Evolutionary conservation across 306 rosid species (phyloP), one percentile per base, ranked within the genome.

Genomic region (Inga laurina): DNA sequence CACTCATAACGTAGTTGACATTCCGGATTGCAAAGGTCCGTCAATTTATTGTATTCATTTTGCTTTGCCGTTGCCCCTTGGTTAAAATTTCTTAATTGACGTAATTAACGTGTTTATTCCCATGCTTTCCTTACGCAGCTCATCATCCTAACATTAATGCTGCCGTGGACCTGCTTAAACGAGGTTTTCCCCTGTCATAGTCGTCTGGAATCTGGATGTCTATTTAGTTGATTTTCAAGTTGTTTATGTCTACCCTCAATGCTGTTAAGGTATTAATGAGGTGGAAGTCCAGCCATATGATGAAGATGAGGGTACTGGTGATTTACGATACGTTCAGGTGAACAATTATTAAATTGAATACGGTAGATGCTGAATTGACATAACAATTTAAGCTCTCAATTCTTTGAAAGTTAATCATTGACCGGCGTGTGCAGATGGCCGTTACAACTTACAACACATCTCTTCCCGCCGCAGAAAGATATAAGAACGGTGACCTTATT

Each of bases 141-240:
- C 97, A 96, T 88, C 99, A 93, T 91, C 99, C 99, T 24, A 93
- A 90, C 74, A 93, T 95, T 72, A 95, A 95, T 88, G 92, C 98
- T 35, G 90, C 96, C 0, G 97, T 92, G 80, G 93, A 91, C 88
- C 87, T 95, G 41, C 92, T 95, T 79, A 89, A 81, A 83, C 87
- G 56, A 85, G 99, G 99, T 95, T 15, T 76, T 4, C 35, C 18
- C 37, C 56, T 75, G 66, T 75, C 45, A 39, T 61, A 61, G 51
- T 78, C 80, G 18, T 44, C 46, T 44, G 32, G 37, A 39, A 18
- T 44, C 54, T 44, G 32, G 37, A 39, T 75, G 22, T 46, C 49
- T 70, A 21, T 62, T 27, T 79, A 37, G 46, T 64, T 76, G 4
- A 27, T 15, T 74, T 45, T 62, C 66, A 43, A 24, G 10, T 49